Conservation (phyloP, 1,284 basidiomycete species). For the Naganishia cerealis region DNA sequence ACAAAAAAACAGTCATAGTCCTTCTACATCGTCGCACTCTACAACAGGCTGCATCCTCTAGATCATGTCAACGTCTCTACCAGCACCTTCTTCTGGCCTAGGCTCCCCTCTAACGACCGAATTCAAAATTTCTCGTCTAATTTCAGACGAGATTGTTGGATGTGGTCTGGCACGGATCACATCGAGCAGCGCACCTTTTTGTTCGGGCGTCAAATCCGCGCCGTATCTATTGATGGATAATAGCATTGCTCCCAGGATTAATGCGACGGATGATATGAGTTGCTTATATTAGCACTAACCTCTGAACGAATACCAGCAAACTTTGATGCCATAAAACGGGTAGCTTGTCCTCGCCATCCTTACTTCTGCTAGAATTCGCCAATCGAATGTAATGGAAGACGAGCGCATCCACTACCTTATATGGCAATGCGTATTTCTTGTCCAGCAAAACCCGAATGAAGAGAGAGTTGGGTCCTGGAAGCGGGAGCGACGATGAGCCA, state of each 20-base stretch:
- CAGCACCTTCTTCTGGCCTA: conserved; percentile 45
- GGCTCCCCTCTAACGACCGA: conserved; percentile 58
- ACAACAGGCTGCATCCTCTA: conserved; percentile 28
- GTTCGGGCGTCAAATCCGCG: conserved; percentile 93
- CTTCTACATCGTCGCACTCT: not conserved
- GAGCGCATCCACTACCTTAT: conserved; percentile 95
- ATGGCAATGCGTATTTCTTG: conserved; percentile 97
- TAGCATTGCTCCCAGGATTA: not conserved
- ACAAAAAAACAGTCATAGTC: not conserved
- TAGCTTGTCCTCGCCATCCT: conserved; percentile 62
- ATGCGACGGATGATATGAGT: not conserved
- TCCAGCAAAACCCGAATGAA: conserved; percentile 96
- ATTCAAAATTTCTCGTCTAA: conserved; percentile 72
- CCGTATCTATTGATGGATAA: conserved; percentile 67
- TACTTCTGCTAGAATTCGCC: conserved; percentile 79
- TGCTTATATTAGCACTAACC: conserved; percentile 58
- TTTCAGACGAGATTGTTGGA: conserved; percentile 82
- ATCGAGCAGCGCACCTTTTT: conserved; percentile 95
- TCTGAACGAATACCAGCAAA: conserved; percentile 87
- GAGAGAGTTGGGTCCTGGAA: conserved; percentile 81
- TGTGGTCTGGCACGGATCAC: conserved; percentile 85
- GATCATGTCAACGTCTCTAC: conserved; percentile 48
- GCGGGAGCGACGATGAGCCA: not conserved
- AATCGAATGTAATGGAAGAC: conserved; percentile 98
- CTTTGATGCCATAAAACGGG: conserved; percentile 99